Conservation (phyloP, 768 basidiomycete genomes). For the Russula dissimulans region DNA sequence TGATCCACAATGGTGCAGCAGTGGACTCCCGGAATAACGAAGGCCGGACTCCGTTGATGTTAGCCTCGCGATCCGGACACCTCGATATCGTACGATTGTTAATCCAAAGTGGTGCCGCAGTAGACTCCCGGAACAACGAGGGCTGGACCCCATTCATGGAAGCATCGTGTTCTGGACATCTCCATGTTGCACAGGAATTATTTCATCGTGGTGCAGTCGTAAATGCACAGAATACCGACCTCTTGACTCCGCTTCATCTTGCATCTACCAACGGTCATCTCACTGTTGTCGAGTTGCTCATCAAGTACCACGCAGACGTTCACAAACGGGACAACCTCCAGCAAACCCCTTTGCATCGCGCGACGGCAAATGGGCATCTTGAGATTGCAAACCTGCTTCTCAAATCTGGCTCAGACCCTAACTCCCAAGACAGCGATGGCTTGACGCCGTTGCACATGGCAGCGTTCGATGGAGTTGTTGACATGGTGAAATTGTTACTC, state of each 20-base stretch:
- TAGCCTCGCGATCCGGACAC: no score
- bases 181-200: not conserved
- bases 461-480: not conserved
- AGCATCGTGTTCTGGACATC: not conserved
- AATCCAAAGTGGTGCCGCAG: no score
- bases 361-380: not conserved
- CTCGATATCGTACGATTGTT: no score
- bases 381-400: not conserved
- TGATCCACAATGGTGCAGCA: no score
- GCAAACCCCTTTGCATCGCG: not conserved
- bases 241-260: not conserved
- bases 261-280: not conserved
- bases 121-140: no score
- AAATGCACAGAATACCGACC: not conserved
- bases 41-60: no score
- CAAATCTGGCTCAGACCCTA: not conserved
- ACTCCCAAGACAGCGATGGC: not conserved
- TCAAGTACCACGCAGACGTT: not conserved
- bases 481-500: not conserved
- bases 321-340: not conserved
- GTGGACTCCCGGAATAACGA: no score
- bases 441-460: not conserved
- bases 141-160: no score
- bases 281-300: not conserved
- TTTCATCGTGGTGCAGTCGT: not conserved